phyloP scores from a whole-genome alignment of 108 stramenopile species.

The Parietichytrium sp. region DNA sequence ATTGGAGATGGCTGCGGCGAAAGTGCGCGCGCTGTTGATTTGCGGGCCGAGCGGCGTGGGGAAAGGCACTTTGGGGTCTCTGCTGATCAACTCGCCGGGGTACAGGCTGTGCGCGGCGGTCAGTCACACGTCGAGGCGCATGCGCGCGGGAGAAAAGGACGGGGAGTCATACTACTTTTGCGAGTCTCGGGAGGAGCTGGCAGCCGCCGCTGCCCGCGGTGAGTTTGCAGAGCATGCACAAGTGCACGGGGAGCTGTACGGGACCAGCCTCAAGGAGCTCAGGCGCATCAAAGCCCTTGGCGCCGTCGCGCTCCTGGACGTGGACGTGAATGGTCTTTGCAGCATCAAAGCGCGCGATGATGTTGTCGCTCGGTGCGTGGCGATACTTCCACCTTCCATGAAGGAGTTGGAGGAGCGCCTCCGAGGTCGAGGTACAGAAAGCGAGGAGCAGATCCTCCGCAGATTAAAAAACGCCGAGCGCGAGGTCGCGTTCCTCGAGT shows the following conservation, averaged over 20 bases:
- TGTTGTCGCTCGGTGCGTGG: background rate
- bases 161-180: background rate
- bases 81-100: background rate
- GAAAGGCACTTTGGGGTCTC: background rate
- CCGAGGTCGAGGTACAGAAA: background rate
- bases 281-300: background rate
- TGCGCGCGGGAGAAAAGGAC: background rate
- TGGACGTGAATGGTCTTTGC: conserved; percentile 13
- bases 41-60: conserved; percentile 2
- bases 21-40: too few relatives aligned
- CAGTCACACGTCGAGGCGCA: background rate
- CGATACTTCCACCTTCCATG: background rate
- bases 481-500: background rate
- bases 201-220: background rate
- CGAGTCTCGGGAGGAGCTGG: background rate
- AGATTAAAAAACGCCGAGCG: background rate
- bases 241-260: background rate
- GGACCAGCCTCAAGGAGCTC: background rate
- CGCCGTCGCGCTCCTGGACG: background rate
- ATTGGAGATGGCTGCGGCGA: too few relatives aligned
- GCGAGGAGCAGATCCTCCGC: background rate
- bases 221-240: background rate
- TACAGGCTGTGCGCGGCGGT: background rate
- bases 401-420: conserved; percentile 1
- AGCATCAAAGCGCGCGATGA: background rate